A percentile compares a stretch with the other conserved stretches of the same genome.
Conservation (phyloP, 23 red algal genomes). For the Agarophyton chilense region DNA sequence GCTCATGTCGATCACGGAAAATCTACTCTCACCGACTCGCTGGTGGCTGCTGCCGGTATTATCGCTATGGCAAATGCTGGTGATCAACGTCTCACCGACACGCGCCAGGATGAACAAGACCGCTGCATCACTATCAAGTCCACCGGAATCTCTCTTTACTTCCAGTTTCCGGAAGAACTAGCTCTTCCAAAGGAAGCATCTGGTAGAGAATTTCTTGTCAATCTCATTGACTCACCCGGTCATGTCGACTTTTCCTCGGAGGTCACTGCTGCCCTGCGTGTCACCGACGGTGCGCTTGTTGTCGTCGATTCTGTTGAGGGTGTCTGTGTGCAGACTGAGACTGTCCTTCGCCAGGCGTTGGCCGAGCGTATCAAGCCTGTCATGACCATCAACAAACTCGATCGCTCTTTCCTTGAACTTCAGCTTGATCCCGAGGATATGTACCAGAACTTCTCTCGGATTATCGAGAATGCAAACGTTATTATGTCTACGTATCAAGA, state of each 20-base stretch:
- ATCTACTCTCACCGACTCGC: constrained; percentile 97
- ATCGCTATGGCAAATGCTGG: constrained; percentile 94
- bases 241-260: constrained; percentile 99
- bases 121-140: constrained; percentile 99
- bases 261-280: constrained; percentile 97
- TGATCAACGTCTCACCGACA: constrained; percentile 97
- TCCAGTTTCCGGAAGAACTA: constrained; percentile 82
- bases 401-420: constrained; percentile 99
- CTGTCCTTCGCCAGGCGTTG: constrained; percentile 98
- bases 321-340: constrained; percentile 99
- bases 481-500: constrained; percentile 98
- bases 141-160: constrained; percentile 97
- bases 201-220: constrained; percentile 92
- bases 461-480: constrained; percentile 98
- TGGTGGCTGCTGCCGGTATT: constrained; percentile 98
- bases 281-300: constrained; percentile 99
- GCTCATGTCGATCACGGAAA: constrained; percentile 99
- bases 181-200: constrained; percentile 92
- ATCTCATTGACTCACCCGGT: constrained; percentile 98
- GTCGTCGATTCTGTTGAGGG: constrained; percentile 99
- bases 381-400: constrained; percentile 99
- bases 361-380: constrained; percentile 98
- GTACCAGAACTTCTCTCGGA: constrained; percentile 97
- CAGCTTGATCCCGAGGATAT: constrained; percentile 99
- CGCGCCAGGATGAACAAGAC: constrained; percentile 98